Conservation (phyloP, 1,139 yeast genomes). For the Meyerozyma sp. region DNA sequence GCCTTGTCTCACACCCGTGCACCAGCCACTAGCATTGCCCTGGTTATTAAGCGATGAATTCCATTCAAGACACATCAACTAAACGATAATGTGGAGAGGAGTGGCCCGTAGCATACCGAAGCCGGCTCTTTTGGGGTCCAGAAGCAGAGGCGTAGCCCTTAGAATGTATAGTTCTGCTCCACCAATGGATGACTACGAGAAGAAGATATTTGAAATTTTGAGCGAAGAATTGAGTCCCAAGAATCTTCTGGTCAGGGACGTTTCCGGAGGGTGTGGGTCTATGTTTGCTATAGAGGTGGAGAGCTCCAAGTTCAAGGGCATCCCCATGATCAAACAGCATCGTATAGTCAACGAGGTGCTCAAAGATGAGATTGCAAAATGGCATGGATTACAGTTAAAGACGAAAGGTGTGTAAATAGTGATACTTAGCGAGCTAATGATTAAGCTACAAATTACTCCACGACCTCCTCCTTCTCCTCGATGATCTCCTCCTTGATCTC, state of each 20-base stretch:
- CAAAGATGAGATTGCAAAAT: constrained; percentile 78
- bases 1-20: not conserved
- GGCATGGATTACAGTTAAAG: constrained; percentile 92
- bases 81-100: not conserved
- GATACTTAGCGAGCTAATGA: constrained; percentile 3
- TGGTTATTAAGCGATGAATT: not conserved
- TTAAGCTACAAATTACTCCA: constrained; percentile 35
- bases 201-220: constrained; percentile 54
- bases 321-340: constrained; percentile 86
- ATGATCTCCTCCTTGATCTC: constrained; percentile 62
- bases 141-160: not conserved
- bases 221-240: constrained; percentile 52
- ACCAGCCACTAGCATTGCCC: not conserved
- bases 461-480: constrained; percentile 78
- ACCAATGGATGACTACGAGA: constrained; percentile 62
- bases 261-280: constrained; percentile 95
- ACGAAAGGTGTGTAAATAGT: constrained; percentile 48
- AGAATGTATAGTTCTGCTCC: constrained; percentile 4
- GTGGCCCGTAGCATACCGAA: not conserved
- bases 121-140: not conserved
- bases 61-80: not conserved
- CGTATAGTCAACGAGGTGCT: constrained; percentile 77
- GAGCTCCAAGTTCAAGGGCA: constrained; percentile 69
- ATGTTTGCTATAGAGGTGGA: constrained; percentile 88
- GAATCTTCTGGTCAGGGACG: constrained; percentile 64